Evolutionary conservation across 305 asterid genomes (phyloP), one percentile per base, ranked within the genome.

Genomic region (Solanum hybrid): DNA sequence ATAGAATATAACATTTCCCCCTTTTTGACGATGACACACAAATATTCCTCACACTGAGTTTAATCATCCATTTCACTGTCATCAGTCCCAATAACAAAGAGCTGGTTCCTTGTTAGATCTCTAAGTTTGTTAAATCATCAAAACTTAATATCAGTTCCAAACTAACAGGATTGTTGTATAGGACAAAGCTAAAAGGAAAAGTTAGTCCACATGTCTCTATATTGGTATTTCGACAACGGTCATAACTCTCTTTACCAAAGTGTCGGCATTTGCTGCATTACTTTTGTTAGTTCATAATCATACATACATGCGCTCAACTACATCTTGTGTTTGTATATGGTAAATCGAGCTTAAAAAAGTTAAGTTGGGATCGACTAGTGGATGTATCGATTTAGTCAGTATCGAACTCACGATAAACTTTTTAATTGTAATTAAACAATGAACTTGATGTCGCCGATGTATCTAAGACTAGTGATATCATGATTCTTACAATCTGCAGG

Each of bases 341-440:
- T 64, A 8, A 64, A 64, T 64, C n/a, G 0, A 60, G 71, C 71
- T 19, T 60, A 60, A 60, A 60, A 60, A 7, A 10, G 3, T 9
- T 9, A 9, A 22, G 14, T 66, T 66, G 7, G 6, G 10, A 66
- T 66, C 26, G 29, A 66, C 29, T 0, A 66, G 0, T 4, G 5
- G 8, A 2, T 7, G 27, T 8, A 60, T 60, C 4, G 11, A 1
- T 6, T 56, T 56, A 56, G 69, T 17, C 1, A 2, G 24, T 3
- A 64, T 22, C 29, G 6, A 66, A 66, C 1, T 66, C 73, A 66
- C 6, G 14, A 66, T 66, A 66, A 66, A n/a, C 5, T 66, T n/a
- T 66, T 66, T n/a, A 3, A 66, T n/a, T 24, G 4, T 66, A 24
- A n/a, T 10, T 1, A 0, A 0, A 66, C 1, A 66, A n/a, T 66